Base-by-base conservation (phyloP, 495 filamentous ascomycete genomes). In the Delitschia confertaspora region DNA sequence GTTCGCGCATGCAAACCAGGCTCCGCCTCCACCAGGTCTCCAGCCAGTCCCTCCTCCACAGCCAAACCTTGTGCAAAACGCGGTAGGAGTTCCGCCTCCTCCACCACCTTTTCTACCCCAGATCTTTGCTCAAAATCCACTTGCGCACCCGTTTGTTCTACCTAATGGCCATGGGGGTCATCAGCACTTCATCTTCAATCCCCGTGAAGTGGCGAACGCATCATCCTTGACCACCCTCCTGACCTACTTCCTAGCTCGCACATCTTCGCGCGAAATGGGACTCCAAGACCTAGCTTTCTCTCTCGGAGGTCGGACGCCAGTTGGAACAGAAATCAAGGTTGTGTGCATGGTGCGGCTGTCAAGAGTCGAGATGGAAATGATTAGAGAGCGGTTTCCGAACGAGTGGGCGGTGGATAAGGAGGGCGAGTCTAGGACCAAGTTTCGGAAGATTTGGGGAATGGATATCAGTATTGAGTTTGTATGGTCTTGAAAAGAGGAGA, bases 371-470 rank as follows among this genome's bases (percentile, higher is more conserved):
- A 47, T 58, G n/a, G 6, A 18, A 14, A 26, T 34, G 21, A 27
- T 55, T 24, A 14, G 22, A 18, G 16, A 25, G 6, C 6, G 17
- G 20, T 57, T 42, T 46, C 38, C 49, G 18, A 37, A 49, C 5
- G 54, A 53, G 27, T 37, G 53, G 24, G 19, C 11, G 0, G 35
- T 53, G 29, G 54, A 57, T 33, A 32, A 37, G 49, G 37, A 45
- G 30, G 54, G 54, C 10, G 49, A 57, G 38, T 49, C 54, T 7
- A 44, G 49, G 39, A 53, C 54, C 1, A 17, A 45, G 45, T 56
- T 56, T 31, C 33, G 42, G 25, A 40, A 27, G 14, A 21, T 51
- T 17, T 32, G 32, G 22, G 48, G 53, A 4, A 39, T 47, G 2
- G 48, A 56, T 11, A 44, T 56, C 4, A 41, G 33, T 26, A 41